phyloP scores from a whole-genome alignment of 2,329 filamentous ascomycete genomes.

The Fusarium odoratissimum region DNA sequence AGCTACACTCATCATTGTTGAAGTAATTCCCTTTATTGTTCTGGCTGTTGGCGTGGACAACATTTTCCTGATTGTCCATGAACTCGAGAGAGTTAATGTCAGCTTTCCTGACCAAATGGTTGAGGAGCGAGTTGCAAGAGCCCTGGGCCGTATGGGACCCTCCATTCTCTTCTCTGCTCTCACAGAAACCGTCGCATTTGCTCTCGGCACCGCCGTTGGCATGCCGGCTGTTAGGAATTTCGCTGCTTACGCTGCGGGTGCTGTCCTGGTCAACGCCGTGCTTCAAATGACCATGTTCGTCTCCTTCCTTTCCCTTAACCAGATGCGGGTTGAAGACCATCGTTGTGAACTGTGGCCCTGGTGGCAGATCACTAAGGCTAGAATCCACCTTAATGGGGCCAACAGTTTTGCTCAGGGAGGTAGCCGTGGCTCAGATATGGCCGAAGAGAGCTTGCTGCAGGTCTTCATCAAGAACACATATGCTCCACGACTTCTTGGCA shows the following conservation, averaged over 20 bases:
- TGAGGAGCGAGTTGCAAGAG: slow-evolving; percentile 84
- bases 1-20: slow-evolving; percentile 96
- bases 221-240: slow-evolving; percentile 99
- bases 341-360: slow-evolving; percentile 94
- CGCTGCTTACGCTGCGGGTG: slow-evolving; percentile 93
- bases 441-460: slow-evolving; percentile 86
- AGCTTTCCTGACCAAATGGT: slow-evolving; percentile 91
- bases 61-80: slow-evolving; percentile 98
- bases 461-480: slow-evolving; percentile 91
- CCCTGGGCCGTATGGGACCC: slow-evolving; percentile 95
- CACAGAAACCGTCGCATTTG: slow-evolving; percentile 94
- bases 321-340: slow-evolving; percentile 87
- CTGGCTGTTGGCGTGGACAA: slow-evolving; percentile 98
- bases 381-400: slow-evolving; percentile 69
- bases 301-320: slow-evolving; percentile 90
- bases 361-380: slow-evolving; percentile 80
- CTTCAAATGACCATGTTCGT: slow-evolving; percentile 98
- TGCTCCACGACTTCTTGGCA: slow-evolving; percentile 82
- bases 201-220: slow-evolving; percentile 90
- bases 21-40: slow-evolving; percentile 98
- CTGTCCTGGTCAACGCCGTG: slow-evolving; percentile 96
- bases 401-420: slow-evolving; percentile 69
- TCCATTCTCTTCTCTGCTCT: slow-evolving; percentile 96
- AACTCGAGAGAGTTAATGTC: slow-evolving; percentile 94
- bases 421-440: slow-evolving; percentile 73